Evolutionary conservation across 2,329 filamentous ascomycete species (phyloP), one percentile per base, ranked within the genome.

Genomic region (Aspergillus sp.): DNA sequence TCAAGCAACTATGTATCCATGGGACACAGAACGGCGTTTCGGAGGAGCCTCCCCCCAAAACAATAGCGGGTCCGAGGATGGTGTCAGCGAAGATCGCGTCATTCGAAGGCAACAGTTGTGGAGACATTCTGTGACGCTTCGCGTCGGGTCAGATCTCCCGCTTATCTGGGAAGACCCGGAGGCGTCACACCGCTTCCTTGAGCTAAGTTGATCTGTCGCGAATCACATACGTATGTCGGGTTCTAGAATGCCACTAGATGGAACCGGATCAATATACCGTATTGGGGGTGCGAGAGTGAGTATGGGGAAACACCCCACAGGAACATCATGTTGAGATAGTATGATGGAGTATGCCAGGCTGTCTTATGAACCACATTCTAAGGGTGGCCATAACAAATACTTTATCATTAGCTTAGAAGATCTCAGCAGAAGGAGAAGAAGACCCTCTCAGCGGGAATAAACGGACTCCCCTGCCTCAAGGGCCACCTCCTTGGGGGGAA

Each of bases 61-160:
- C 38, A 44, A 30, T n/a, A 17, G 25, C 53, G 39, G 39, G 53
- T 6, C n/a, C 39, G 25, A 25, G 38, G 17, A 55, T 30, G 42
- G 53, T 42, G 25, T 55, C 39, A 44, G 53, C 53, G 39, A 10
- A 17, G 48, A 57, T 57, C 55, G 48, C 55, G 55, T 57, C 55
- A 57, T 57, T 21, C 23, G 30, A n/a, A 47, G 39, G 23, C 25
- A 47, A 47, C 32, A 44, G 27, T 17, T 55, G 53, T 55, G 53
- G 53, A 21, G 53, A 30, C 25, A 36, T 42, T 25, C 38, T 54
- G 36, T 23, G n/a, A 54, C 39, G 25, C 23, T 54, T 21, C 23
- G 52, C 36, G 21, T 42, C 38, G 21, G 25, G 8, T 15, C 36
- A 27, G 44, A 49, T 49, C 44, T 23, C 23, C 47, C 27, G 23